A percentile compares a stretch with the other conserved stretches of the same genome.
Conservation (phyloP, 139 green algal genomes). For the Coelastrella sp. region DNA sequence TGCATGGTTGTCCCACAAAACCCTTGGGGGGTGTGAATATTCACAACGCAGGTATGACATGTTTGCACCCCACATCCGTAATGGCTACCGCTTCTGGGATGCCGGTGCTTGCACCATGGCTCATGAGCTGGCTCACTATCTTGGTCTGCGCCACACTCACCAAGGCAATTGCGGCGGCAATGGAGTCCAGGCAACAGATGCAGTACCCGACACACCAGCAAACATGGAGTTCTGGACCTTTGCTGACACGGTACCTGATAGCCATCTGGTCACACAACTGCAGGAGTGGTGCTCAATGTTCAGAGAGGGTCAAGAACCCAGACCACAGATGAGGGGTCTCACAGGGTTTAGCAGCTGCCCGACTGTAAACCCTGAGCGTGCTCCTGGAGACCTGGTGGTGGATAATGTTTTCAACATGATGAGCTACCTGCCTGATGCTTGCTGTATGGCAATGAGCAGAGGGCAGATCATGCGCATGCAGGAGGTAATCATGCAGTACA, state of each 20-base stretch:
- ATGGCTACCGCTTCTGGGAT: not conserved
- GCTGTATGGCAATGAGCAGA: slow-evolving; percentile 10
- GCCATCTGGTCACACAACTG: not conserved
- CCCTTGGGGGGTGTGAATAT: not conserved
- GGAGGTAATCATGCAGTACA: slow-evolving; percentile 1
- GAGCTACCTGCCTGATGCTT: slow-evolving; percentile 31
- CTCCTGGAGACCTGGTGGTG: not conserved
- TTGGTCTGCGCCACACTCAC: slow-evolving; percentile 17
- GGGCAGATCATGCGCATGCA: slow-evolving; percentile 22
- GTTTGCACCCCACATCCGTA: not conserved
- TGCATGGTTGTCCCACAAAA: not conserved
- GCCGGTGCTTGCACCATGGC: not conserved
- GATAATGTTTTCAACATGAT: slow-evolving; percentile 45
- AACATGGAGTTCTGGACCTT: not conserved
- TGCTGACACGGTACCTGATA: not conserved
- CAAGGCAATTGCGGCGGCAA: slow-evolving; percentile 21
- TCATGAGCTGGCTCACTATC: slow-evolving; percentile 37
- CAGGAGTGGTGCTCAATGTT: slow-evolving; percentile 1
- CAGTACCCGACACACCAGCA: slow-evolving; percentile 20
- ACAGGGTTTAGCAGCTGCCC: slow-evolving; percentile 4
- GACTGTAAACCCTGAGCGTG: not conserved
- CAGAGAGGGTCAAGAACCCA: not conserved
- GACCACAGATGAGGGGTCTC: not conserved
- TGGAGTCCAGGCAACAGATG: not conserved
- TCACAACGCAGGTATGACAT: not conserved